Percentiles rank a stretch among this genome's conserved stretches.
Evolutionary conservation across 1,139 yeast species (phyloP).

Genomic region (Hansenula lynferdii): DNA sequence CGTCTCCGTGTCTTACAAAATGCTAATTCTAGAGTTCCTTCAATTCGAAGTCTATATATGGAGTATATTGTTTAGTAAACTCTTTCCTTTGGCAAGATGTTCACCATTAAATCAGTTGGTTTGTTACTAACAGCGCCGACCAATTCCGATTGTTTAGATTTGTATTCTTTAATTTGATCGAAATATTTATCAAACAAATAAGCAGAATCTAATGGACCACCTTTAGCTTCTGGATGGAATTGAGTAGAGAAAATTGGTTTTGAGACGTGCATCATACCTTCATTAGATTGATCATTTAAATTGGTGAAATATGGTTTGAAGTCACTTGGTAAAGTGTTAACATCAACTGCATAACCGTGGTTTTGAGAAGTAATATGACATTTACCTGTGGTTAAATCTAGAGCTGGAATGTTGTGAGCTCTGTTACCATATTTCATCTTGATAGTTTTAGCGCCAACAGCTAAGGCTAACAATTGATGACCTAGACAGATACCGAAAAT

Average conservation of each 20-base stretch:
- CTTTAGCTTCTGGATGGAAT: slow-evolving; percentile 99
- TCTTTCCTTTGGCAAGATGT: slow-evolving; percentile 81
- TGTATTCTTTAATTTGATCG: slow-evolving; percentile 59
- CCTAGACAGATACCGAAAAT: slow-evolving; percentile 97
- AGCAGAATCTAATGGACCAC: slow-evolving; percentile 93
- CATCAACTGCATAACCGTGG: slow-evolving; percentile 97
- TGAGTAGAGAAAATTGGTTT: slow-evolving; percentile 94
- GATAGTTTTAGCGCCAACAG: slow-evolving; percentile 88
- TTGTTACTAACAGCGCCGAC: slow-evolving; percentile 43
- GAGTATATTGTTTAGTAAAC: slow-evolving; percentile 39
- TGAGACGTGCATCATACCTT: slow-evolving; percentile 87
- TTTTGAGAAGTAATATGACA: slow-evolving; percentile 98
- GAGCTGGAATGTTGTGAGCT: slow-evolving; percentile 96
- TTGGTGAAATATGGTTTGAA: slow-evolving; percentile 88
- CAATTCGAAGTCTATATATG: too few relatives aligned
- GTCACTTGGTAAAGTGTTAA: slow-evolving; percentile 64
- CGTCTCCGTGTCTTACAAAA: too few relatives aligned
- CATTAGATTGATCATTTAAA: slow-evolving; percentile 92
- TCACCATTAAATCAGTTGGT: slow-evolving; percentile 61
- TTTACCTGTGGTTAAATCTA: slow-evolving; percentile 83
- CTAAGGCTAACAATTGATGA: slow-evolving; percentile 91
- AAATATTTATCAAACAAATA: slow-evolving; percentile 89
- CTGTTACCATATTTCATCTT: slow-evolving; percentile 97
- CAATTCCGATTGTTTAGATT: slow-evolving; percentile 35
- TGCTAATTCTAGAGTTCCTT: too few relatives aligned